Percentiles rank a stretch among this genome's conserved stretches.
Conservation (phyloP, 2,329 filamentous ascomycete genomes). For the Calonectria crousiana region DNA sequence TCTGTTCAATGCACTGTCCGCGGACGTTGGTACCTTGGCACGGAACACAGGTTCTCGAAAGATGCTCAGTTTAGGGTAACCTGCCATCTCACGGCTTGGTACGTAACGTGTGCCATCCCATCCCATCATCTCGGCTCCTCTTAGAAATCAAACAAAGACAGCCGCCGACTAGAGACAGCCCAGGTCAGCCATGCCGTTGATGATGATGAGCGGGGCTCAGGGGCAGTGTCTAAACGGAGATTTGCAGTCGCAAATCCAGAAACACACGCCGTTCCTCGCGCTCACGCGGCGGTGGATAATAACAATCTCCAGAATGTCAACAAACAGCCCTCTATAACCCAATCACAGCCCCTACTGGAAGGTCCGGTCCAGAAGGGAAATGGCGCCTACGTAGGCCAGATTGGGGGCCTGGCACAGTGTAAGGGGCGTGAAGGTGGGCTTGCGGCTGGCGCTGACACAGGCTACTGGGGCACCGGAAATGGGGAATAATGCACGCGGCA, state of each 20-base stretch:
- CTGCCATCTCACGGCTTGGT: not conserved
- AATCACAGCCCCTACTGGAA: constrained; percentile 33
- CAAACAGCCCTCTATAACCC: constrained; percentile 38
- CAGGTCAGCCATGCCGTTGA: constrained; percentile 13
- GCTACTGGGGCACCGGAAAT: constrained; percentile 28
- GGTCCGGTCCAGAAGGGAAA: constrained; percentile 30
- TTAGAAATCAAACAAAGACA: not conserved
- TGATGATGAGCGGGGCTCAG: constrained; percentile 31
- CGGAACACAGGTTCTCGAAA: constrained; percentile 8
- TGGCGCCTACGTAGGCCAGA: constrained; percentile 39
- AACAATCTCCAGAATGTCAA: constrained; percentile 46
- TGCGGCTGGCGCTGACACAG: constrained; percentile 27
- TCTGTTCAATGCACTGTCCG: constrained; percentile 21
- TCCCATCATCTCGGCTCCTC: not conserved
- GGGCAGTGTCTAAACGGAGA: constrained; percentile 21
- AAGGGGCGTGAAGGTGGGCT: constrained; percentile 36
- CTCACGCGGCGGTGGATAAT: constrained; percentile 40
- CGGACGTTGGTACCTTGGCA: not conserved
- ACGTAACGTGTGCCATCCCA: not conserved
- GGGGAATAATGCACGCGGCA: constrained; percentile 34
- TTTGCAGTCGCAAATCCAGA: constrained; percentile 31
- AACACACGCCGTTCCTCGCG: constrained; percentile 35
- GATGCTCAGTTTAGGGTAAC: constrained; percentile 3
- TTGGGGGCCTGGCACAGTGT: constrained; percentile 19
- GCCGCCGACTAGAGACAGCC: constrained; percentile 28